Evolutionary conservation across 306 rosid species (phyloP), one percentile per base, ranked within the genome.

Genomic region (Ochetophila trinervis): DNA sequence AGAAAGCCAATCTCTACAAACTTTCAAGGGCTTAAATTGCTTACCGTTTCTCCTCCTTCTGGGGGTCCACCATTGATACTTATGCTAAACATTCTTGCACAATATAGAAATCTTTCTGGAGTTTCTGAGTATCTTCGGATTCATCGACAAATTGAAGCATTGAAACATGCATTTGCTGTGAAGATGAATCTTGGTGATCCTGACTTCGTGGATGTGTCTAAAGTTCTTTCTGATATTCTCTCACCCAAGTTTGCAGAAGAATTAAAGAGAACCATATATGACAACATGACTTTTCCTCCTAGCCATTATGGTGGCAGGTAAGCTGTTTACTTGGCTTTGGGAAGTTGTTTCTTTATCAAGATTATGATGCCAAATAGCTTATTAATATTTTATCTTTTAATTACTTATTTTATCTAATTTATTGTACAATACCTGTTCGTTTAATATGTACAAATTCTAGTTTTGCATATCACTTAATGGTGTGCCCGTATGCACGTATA

Each of bases 171-270:
- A 10, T 82, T 84, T 47, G 85, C 91, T 0, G 81, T 82, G 74
- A 85, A 83, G 79, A 92, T 88, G 89, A 89, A 82, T 73, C 93
- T 92, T 5, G 98, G 96, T 0, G 96, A 92, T 67, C 98, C 95
- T 13, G 86, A 84, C 70, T 92, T 85, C 66, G 83, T 81, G 27
- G 78, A 92, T 63, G 58, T 82, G 58, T 72, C 96, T 1, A 21
- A 34, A 23, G 86, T 85, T 79, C 74, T 85, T 36, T 79, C 87
- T 40, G 88, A 92, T 68, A 89, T 89, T 89, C 93, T 92, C 60
- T 92, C 96, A 56, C 81, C 52, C 23, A 70, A 77, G 74, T 86
- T 89, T 80, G 95, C 98, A 54, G 0, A 72, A 76, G 62, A 56
- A 65, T 58, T 92, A 51, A 80, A 79, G 78, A 76, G 82, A 52